phyloP scores from a whole-genome alignment of 1,284 basidiomycete genomes.

The Cryptococcus maquisensis region DNA sequence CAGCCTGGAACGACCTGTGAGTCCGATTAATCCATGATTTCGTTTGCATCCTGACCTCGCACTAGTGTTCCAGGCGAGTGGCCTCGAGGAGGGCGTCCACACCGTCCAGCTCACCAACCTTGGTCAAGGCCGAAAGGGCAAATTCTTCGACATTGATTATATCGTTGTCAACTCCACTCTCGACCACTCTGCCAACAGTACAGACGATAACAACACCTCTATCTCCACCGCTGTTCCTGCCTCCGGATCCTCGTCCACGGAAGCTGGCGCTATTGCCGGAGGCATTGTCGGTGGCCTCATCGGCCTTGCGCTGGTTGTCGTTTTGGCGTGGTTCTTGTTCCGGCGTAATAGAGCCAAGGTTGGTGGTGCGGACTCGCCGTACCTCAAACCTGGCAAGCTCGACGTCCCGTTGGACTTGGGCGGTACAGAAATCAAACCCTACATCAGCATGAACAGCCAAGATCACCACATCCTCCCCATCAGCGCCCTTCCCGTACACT shows the following conservation, averaged over 20 bases:
- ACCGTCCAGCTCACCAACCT: conserved; percentile 15
- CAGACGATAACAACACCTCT: neutral
- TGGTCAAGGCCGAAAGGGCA: conserved; percentile 8
- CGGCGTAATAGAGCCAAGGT: too few relatives aligned
- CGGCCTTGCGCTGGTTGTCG: conserved; percentile 7
- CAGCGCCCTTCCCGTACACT: too few relatives aligned
- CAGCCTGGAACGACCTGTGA: conserved; percentile 10
- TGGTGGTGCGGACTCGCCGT: neutral
- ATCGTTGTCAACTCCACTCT: conserved; percentile 15
- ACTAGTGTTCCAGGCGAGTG: conserved; percentile 13
- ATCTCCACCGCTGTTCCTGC: neutral
- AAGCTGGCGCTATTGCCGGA: conserved; percentile 16
- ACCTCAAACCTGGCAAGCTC: neutral
- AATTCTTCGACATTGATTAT: conserved; percentile 16
- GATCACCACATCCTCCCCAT: too few relatives aligned
- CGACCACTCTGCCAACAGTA: neutral
- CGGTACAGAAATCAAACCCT: conserved; percentile 28
- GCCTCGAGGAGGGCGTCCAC: conserved; percentile 15
- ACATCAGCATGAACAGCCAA: neutral
- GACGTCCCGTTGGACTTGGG: conserved; percentile 2
- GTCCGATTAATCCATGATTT: neutral
- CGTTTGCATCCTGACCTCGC: too few relatives aligned
- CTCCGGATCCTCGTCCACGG: neutral
- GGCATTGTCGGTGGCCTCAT: conserved; percentile 18
- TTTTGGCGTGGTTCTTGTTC: conserved; percentile 12